Base-by-base conservation (phyloP, 768 basidiomycete species). In the Clavaria fumosa region DNA sequence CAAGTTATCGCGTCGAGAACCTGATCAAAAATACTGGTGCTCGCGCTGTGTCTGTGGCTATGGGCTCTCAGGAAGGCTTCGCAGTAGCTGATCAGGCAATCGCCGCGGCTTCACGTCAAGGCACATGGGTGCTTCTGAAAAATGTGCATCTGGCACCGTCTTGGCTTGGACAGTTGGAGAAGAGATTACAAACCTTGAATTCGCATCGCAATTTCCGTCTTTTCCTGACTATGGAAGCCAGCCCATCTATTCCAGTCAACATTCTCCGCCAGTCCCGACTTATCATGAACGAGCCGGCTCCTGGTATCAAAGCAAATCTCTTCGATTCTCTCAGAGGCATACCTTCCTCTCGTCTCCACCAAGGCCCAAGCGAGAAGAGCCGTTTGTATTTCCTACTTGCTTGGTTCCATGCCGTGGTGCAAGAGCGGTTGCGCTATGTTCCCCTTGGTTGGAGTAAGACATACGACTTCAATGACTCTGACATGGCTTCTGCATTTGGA, bases 401-500 rank as follows among this genome's bases (percentile, higher is more conserved):
- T 1, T 99, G 93, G 91, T 95, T 97, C 80, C 95, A 99, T 50
- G 91, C 95, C 9, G 75, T 97, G 14, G 79, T 97, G 1, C 91
- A 95, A 59, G 95, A 97, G 57, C 85, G 95, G 43, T 66, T 97
- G 9, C 84, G 93, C 28, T 99, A 96, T 55, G 84, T 79, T 6
- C 95, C 95, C 4, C 63, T 99, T 11, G 93, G 95, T 0, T 99
- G 93, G 90, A 91, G 82, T 54, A 88, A 95, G 60, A 68, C 69
- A 0, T 97, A 97, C 59, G 95, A 97, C 55, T 97, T 97, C 73
- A 99, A 99, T 57, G 91, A 97, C 54, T 95, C 93, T 4, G 95
- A 99, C 53, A 83, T 95, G 72, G 73, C 82, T 11, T 82, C 93
- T 7, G 91, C 91, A 1, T 82, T 88, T 51, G 70, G 69, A 28